Base-by-base conservation (phyloP, 495 filamentous ascomycete species). In the Bathelium albidoporum region DNA sequence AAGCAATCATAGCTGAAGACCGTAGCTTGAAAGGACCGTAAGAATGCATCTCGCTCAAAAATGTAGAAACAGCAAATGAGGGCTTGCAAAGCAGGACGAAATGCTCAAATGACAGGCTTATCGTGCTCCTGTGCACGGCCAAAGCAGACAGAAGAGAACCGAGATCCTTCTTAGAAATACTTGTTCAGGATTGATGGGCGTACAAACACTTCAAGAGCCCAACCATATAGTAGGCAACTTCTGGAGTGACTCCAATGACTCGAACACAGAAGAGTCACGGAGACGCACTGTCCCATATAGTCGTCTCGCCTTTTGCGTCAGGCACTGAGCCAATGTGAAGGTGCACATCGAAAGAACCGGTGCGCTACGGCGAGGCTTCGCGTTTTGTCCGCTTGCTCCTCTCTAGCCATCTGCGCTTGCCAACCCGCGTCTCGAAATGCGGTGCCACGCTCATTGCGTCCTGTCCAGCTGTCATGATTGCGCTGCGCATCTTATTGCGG, bases 391-490 rank as follows among this genome's bases (percentile, higher is more conserved):
- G 65, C 63, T 70, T 74, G 62, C 49, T 70, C n/a, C 89, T 80
- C 71, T 91, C 89, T 59, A 84, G 78, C 84, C 90, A 96, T 70
- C 80, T 83, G 67, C 89, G 83, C 76, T 97, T 98, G 14, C 93
- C 93, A 39, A 86, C 82, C 41, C 93, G 81, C 1, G 91, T 96
- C 74, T 97, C 91, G 71, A 93, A 92, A 75, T 96, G 90, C 34
- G 88, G 86, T 26, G 89, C 87, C 32, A 88, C 82, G 26, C 81
- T 80, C 29, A 78, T 75, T 32, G 88, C 80, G 58, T 93, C 89
- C 66, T 91, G 84, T 44, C 88, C 88, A 12, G 83, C 80, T 16
- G 79, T 82, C 59, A 91, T 79, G 79, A 94, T 90, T 49, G 87
- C 87, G 63, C 80, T 87, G 60, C 87, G 82, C 77, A 92, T 95